phyloP scores from a whole-genome alignment of 371 early-diverging fungal genomes.

The Rhizopus delemar region DNA sequence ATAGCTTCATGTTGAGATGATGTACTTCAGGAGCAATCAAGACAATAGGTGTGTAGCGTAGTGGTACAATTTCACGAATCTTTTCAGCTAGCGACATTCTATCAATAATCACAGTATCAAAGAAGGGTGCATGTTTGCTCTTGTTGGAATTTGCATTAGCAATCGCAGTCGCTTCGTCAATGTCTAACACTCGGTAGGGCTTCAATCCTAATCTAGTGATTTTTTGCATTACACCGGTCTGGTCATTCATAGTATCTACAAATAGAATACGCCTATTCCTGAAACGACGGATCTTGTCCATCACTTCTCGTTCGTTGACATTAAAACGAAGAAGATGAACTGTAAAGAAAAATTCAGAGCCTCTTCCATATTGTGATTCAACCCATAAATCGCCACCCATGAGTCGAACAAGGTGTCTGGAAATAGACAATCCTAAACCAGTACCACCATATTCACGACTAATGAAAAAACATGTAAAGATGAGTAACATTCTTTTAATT shows the following conservation, averaged over 20 bases:
- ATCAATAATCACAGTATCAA: constrained; percentile 56
- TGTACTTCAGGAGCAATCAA: constrained; percentile 41
- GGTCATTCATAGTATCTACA: constrained; percentile 45
- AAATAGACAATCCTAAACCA: constrained; percentile 80
- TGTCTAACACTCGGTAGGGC: constrained; percentile 33
- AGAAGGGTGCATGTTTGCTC: constrained; percentile 31
- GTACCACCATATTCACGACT: constrained; percentile 77
- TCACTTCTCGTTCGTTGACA: constrained; percentile 2
- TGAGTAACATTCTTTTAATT: background rate
- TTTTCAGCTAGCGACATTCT: constrained; percentile 47
- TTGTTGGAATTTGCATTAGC: constrained; percentile 23
- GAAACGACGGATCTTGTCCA: constrained; percentile 43
- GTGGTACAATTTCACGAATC: constrained; percentile 44
- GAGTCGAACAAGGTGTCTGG: constrained; percentile 68
- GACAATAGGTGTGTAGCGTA: constrained; percentile 65
- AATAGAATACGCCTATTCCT: constrained; percentile 44
- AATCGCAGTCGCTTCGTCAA: constrained; percentile 39
- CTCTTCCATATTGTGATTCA: constrained; percentile 64
- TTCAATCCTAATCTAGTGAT: constrained; percentile 42
- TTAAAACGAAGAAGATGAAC: constrained; percentile 34
- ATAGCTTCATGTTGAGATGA: constrained; percentile 54
- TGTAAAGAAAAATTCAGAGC: constrained; percentile 73
- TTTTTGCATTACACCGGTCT: constrained; percentile 24
- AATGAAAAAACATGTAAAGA: constrained; percentile 9
- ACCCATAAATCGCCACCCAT: constrained; percentile 81